Percentiles rank a stretch among this genome's conserved stretches.
phyloP scores from a whole-genome alignment of 2,329 filamentous ascomycete species.

The Rhinocladiella mackenziei region DNA sequence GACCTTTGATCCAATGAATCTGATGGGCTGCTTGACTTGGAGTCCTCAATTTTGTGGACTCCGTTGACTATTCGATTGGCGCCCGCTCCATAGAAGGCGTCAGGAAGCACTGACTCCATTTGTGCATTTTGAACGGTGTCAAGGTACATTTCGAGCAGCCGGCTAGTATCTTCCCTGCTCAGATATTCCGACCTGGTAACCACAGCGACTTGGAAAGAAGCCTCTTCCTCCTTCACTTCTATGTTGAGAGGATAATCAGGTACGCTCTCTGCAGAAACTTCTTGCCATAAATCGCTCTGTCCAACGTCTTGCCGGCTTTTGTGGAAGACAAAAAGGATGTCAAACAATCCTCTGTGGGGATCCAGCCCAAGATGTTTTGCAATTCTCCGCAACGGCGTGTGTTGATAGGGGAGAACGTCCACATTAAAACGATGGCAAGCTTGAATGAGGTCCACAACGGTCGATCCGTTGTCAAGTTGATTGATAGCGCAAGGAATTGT shows the following conservation, averaged over 20 bases:
- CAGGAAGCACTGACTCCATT: constrained; percentile 3
- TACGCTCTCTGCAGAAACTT: constrained; percentile 45
- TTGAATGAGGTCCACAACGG: constrained; percentile 58
- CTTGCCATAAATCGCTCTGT: constrained; percentile 51
- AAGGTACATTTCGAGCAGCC: constrained; percentile 44
- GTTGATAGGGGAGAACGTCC: constrained; percentile 66
- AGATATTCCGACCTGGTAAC: constrained; percentile 53
- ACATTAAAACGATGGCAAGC: constrained; percentile 69
- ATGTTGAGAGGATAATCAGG: constrained; percentile 74
- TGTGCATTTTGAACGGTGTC: constrained; percentile 9
- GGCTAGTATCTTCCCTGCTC: constrained; percentile 34
- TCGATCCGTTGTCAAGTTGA: constrained; percentile 42
- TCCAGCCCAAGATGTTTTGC: constrained; percentile 69
- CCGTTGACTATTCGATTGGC: not conserved
- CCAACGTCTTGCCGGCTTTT: constrained; percentile 38
- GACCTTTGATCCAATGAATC: constrained; percentile 39
- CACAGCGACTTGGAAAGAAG: constrained; percentile 54
- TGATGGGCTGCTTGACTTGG: not conserved
- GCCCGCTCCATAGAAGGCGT: constrained; percentile 7
- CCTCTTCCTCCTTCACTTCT: constrained; percentile 58
- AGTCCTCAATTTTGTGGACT: not conserved
- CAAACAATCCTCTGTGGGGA: constrained; percentile 61
- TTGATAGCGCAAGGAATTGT: constrained; percentile 68
- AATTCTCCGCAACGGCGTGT: constrained; percentile 72
- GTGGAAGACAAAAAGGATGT: constrained; percentile 80